These are phyloP conservation scores for Nicotiana sylvestris DNA, from an alignment of 257 asterid genomes.

Conservation along the genomic window DNA sequence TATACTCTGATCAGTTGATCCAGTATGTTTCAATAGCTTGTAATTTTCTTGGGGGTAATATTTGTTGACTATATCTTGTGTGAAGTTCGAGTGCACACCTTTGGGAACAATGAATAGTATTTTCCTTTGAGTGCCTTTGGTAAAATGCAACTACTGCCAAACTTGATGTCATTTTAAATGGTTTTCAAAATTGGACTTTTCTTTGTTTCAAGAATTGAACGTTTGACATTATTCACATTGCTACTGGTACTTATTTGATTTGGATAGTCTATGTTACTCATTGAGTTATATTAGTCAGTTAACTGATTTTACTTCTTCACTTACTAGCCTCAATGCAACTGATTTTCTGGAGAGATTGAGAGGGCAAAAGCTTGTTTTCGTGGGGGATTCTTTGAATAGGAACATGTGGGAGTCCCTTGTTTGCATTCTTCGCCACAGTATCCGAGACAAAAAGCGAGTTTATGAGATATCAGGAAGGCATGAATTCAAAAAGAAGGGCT, in stretches of 20 bases:
- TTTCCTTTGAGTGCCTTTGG: background rate
- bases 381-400: conserved; percentile 89
- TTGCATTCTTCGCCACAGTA: conserved; percentile 74
- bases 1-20: background rate
- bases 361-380: conserved; percentile 71
- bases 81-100: background rate
- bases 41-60: background rate
- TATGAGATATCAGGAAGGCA: conserved; percentile 83
- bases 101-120: background rate
- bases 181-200: background rate
- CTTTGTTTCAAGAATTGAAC: background rate
- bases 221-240: background rate
- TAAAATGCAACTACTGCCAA: background rate
- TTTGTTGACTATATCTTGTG: background rate
- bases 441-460: conserved; percentile 58
- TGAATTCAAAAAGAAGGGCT: conserved; percentile 87
- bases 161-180: background rate
- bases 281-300: background rate
- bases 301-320: conserved; percentile 14
- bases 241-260: background rate
- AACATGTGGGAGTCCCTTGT: conserved; percentile 99
- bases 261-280: background rate
- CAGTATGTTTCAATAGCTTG: background rate
- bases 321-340: conserved; percentile 61
- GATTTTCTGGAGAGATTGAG: conserved; percentile 84